A percentile compares a stretch with the other conserved stretches of the same genome.
Conservation (phyloP, 2,329 filamentous ascomycete species). For the Apiospora phragmitis region DNA sequence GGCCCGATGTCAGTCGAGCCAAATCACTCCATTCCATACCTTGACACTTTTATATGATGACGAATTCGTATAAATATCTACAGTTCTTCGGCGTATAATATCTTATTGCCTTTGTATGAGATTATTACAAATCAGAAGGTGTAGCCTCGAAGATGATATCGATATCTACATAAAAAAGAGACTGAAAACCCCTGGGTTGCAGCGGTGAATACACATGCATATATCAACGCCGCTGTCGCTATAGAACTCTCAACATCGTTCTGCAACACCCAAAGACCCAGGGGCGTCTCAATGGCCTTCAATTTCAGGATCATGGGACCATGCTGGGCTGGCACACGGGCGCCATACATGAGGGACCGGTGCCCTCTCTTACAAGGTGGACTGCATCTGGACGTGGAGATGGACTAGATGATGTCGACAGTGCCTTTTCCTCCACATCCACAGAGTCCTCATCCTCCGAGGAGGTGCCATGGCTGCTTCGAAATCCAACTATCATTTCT, state of each 20-base stretch:
- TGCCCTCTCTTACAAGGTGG: neutral
- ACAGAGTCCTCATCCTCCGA: neutral
- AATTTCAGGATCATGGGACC: neutral
- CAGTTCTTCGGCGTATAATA: neutral
- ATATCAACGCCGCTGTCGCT: neutral
- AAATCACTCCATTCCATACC: too few species aligned
- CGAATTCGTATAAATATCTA: neutral
- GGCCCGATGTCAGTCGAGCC: neutral
- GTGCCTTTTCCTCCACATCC: neutral
- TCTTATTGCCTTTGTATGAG: too few species aligned
- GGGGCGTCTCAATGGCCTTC: too few species aligned
- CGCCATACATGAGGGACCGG: neutral
- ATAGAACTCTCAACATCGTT: too few species aligned
- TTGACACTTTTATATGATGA: too few species aligned
- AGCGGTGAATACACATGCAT: neutral
- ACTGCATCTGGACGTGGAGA: neutral
- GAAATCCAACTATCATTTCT: neutral
- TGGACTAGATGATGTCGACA: neutral
- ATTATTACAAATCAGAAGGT: too few species aligned
- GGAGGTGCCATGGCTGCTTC: neutral
- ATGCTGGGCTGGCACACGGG: neutral
- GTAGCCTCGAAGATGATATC: too few species aligned
- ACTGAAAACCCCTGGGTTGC: too few species aligned
- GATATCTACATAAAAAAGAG: too few species aligned
- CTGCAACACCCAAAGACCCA: too few species aligned